Conservation (phyloP, 164 flowering plant species). For the Chloranthus sessilifolius region DNA sequence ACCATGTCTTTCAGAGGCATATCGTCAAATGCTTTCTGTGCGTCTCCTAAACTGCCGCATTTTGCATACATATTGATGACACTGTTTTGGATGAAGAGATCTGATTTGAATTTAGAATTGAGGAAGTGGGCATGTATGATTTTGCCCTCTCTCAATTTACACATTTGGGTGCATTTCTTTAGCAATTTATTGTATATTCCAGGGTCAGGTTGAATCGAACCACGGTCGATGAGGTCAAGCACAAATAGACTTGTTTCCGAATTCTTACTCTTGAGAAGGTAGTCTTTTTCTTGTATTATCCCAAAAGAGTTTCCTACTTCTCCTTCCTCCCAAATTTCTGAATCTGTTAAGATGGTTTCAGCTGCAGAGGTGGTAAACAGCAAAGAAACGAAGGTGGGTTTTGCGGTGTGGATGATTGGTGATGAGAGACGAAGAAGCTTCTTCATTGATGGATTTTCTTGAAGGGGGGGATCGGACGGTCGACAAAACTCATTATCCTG, state of each 20-base stretch:
- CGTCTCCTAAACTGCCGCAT: conserved; percentile 45
- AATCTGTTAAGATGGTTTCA: conserved; percentile 13
- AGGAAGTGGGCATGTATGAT: conserved; percentile 44
- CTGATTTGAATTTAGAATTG: conserved; percentile 30
- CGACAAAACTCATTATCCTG: too few species aligned
- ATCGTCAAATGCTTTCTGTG: conserved; percentile 43
- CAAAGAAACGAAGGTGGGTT: not conserved
- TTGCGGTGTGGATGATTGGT: not conserved
- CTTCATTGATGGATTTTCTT: too few species aligned
- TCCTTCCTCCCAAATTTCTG: conserved; percentile 7
- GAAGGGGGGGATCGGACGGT: too few species aligned
- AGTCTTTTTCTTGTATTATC: conserved; percentile 40
- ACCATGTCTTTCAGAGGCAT: conserved; percentile 48
- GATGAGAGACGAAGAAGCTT: conserved; percentile 2
- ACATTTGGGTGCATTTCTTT: conserved; percentile 41
- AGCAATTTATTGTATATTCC: conserved; percentile 39
- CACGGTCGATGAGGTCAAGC: conserved; percentile 45
- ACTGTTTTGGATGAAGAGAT: conserved; percentile 30
- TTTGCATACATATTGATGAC: conserved; percentile 58
- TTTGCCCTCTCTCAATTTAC: conserved; percentile 37
- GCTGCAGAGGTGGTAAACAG: conserved; percentile 11
- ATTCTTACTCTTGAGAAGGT: conserved; percentile 27
- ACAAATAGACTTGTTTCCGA: conserved; percentile 36
- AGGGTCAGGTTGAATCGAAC: conserved; percentile 31
- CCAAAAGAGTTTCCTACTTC: not conserved